A percentile compares a stretch with the other conserved stretches of the same genome.
Conservation (phyloP, 306 rosid species). For the Medicago arabica region DNA sequence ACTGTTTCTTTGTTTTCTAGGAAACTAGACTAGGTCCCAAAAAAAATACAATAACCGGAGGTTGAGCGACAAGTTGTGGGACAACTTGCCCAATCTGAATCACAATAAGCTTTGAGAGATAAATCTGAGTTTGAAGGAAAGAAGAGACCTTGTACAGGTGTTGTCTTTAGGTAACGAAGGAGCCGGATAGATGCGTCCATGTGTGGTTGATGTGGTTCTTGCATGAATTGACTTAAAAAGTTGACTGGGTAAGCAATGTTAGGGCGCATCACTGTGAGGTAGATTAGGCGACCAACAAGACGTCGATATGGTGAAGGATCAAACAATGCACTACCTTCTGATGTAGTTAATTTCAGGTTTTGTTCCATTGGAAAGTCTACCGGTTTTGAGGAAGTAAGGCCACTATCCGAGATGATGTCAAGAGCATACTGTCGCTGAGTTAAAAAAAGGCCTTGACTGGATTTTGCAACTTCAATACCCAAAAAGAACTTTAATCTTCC, state of each 20-base stretch:
- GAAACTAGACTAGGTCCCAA: background rate
- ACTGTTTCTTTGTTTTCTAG: background rate
- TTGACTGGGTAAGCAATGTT: background rate
- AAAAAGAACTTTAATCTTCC: background rate
- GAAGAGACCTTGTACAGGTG: background rate
- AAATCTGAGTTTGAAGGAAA: background rate
- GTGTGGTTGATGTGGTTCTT: background rate
- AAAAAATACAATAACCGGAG: background rate
- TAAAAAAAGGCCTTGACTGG: background rate
- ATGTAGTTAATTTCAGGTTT: background rate
- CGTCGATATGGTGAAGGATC: background rate
- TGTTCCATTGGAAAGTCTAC: background rate
- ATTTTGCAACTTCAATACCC: background rate
- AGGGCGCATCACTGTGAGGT: background rate
- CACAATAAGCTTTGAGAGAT: background rate
- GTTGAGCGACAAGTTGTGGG: background rate
- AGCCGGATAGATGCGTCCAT: background rate
- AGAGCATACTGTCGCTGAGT: background rate
- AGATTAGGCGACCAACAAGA: background rate
- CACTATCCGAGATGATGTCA: background rate
- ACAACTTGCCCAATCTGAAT: background rate
- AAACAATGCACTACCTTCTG: background rate
- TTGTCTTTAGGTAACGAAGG: background rate
- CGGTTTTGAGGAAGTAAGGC: background rate
- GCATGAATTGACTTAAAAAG: constrained; percentile 12